Conservation (phyloP, 148 eudicot genomes). For the Chenopodium quinoa region DNA sequence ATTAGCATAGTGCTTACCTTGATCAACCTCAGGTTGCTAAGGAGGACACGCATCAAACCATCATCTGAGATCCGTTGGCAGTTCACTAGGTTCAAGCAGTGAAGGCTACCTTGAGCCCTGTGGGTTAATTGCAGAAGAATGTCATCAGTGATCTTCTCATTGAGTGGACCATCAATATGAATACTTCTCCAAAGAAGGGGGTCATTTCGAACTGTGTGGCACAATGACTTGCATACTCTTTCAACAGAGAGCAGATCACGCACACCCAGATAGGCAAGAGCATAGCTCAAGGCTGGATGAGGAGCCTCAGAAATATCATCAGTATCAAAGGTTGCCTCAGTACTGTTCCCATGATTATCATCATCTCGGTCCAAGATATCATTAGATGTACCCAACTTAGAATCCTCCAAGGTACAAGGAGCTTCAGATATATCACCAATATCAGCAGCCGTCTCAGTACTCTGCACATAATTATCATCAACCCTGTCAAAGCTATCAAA, state of each 20-base stretch:
- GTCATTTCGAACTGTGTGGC: constrained; percentile 50
- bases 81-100: constrained; percentile 65
- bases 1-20: constrained; percentile 51
- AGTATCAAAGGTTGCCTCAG: neutral
- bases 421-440: too few species aligned
- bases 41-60: constrained; percentile 56
- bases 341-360: constrained; percentile 12
- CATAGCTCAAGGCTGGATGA: constrained; percentile 59
- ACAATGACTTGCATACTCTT: constrained; percentile 67
- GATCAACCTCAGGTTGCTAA: constrained; percentile 51
- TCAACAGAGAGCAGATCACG: constrained; percentile 68
- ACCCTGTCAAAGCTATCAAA: neutral
- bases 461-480: constrained; percentile 1
- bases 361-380: neutral
- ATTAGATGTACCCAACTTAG: neutral
- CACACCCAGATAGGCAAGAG: constrained; percentile 63
- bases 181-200: constrained; percentile 67
- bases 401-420: too few species aligned
- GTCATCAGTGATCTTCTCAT: constrained; percentile 61
- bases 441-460: constrained; percentile 12
- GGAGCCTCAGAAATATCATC: constrained; percentile 34
- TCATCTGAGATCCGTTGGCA: constrained; percentile 73
- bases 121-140: constrained; percentile 51
- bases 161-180: constrained; percentile 59
- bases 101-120: constrained; percentile 74